Conservation (phyloP, 225 moss, liverwort and hornwort species). For the Physcomitrellopsis africana region DNA sequence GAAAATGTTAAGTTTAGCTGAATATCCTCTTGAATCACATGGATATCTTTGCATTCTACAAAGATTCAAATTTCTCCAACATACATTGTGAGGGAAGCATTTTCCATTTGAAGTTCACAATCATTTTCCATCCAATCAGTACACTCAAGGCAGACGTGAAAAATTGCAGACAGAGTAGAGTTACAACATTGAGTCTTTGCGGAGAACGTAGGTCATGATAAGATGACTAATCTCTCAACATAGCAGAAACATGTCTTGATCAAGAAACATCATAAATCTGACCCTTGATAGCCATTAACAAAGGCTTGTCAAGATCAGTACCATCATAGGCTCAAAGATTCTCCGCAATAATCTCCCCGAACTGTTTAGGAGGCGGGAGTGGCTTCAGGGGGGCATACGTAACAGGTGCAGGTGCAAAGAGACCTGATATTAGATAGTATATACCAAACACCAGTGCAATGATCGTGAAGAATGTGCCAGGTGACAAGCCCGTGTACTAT, state of each 20-base stretch:
- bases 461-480: slow-evolving; percentile 47
- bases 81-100: too few relatives aligned
- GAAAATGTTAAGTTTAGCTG: neutral
- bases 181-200: too few relatives aligned
- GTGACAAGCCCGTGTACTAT: slow-evolving; percentile 46
- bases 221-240: too few relatives aligned
- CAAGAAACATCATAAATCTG: slow-evolving; percentile 69
- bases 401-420: slow-evolving; percentile 34
- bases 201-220: too few relatives aligned
- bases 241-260: slow-evolving; percentile 40
- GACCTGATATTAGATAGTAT: slow-evolving; percentile 40
- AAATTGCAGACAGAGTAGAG: neutral
- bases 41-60: too few relatives aligned
- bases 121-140: too few relatives aligned
- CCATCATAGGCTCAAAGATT: slow-evolving; percentile 52
- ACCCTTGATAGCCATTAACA: slow-evolving; percentile 64
- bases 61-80: too few relatives aligned
- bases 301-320: slow-evolving; percentile 37
- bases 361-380: slow-evolving; percentile 41
- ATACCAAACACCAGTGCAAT: slow-evolving; percentile 38
- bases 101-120: too few relatives aligned
- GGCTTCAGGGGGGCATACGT: slow-evolving; percentile 25
- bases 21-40: too few relatives aligned
- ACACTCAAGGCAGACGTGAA: too few relatives aligned
- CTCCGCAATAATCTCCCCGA: slow-evolving; percentile 51